Evolutionary conservation across 2,329 filamentous ascomycete genomes (phyloP).

Genomic region (Trichoderma lentiforme): DNA sequence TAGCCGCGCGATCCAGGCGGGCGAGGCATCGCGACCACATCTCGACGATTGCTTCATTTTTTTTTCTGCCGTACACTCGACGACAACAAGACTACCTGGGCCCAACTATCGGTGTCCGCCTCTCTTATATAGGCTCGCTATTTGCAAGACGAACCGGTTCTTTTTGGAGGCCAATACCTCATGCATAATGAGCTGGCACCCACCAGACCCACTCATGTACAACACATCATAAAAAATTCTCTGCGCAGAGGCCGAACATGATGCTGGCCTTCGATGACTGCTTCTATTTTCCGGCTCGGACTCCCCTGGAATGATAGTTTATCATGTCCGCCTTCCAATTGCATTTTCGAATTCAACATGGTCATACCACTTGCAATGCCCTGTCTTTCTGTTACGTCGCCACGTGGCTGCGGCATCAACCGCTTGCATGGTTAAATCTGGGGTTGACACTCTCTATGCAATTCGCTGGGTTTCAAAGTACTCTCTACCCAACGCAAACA

Average conservation of each 20-base stretch:
- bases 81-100: not conserved
- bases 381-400: constrained; percentile 16
- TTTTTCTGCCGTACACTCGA: not conserved
- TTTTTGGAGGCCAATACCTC: constrained; percentile 15
- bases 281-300: constrained; percentile 11
- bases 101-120: constrained; percentile 8
- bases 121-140: constrained; percentile 16
- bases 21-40: not conserved
- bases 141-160: constrained; percentile 8
- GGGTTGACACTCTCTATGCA: constrained; percentile 8
- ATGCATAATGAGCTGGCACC: constrained; percentile 21
- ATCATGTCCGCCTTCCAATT: constrained; percentile 3
- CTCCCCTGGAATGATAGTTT: not conserved
- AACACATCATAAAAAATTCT: constrained; percentile 19
- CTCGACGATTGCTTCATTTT: not conserved
- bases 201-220: constrained; percentile 18
- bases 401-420: constrained; percentile 15
- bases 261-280: constrained; percentile 5
- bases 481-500: not conserved
- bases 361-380: constrained; percentile 9
- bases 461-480: constrained; percentile 4
- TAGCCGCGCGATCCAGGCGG: not conserved
- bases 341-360: constrained; percentile 4
- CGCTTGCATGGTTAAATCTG: constrained; percentile 13
- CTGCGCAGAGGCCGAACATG: not conserved